These are phyloP conservation scores for Wickerhamiella azyma DNA, from an alignment of 805 yeast species.

Conservation along the genomic window DNA sequence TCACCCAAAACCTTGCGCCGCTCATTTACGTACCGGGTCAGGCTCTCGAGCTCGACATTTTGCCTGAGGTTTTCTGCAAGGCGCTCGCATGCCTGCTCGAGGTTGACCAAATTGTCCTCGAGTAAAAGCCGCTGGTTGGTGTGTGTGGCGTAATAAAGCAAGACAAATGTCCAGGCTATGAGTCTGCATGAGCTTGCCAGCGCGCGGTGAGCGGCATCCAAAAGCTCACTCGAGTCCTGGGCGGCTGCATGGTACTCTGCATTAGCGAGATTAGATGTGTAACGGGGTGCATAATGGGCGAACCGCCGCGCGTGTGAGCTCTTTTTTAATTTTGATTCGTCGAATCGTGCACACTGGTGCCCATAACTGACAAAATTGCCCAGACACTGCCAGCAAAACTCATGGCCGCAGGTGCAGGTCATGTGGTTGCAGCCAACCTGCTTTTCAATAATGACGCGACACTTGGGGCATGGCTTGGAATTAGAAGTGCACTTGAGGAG, in stretches of 20 bases:
- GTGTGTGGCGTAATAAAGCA: conserved; percentile 50
- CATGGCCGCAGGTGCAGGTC: conserved; percentile 66
- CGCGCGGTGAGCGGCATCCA: conserved; percentile 30
- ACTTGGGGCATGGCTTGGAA: conserved; percentile 77
- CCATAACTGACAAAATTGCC: conserved; percentile 5
- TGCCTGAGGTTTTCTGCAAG: not conserved
- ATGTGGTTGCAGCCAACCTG: conserved; percentile 97
- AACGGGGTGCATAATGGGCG: conserved; percentile 10
- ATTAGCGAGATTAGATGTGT: not conserved
- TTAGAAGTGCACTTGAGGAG: conserved; percentile 74
- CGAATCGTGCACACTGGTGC: conserved; percentile 5
- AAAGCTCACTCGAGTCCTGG: conserved; percentile 71
- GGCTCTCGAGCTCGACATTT: not conserved
- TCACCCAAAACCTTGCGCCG: not conserved
- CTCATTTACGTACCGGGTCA: conserved; percentile 2
- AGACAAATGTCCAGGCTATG: conserved; percentile 82
- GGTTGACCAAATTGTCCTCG: conserved; percentile 54
- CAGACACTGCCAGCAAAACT: conserved; percentile 87
- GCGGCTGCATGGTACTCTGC: conserved; percentile 1
- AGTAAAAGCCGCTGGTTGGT: conserved; percentile 43
- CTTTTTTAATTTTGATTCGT: not conserved
- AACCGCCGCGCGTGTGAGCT: not conserved
- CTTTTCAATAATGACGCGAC: conserved; percentile 69
- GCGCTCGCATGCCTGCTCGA: conserved; percentile 57
- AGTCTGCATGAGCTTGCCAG: conserved; percentile 58